Evolutionary conservation across 495 filamentous ascomycete genomes (phyloP), one percentile per base, ranked within the genome.

Genomic region (Trichoderma virens): DNA sequence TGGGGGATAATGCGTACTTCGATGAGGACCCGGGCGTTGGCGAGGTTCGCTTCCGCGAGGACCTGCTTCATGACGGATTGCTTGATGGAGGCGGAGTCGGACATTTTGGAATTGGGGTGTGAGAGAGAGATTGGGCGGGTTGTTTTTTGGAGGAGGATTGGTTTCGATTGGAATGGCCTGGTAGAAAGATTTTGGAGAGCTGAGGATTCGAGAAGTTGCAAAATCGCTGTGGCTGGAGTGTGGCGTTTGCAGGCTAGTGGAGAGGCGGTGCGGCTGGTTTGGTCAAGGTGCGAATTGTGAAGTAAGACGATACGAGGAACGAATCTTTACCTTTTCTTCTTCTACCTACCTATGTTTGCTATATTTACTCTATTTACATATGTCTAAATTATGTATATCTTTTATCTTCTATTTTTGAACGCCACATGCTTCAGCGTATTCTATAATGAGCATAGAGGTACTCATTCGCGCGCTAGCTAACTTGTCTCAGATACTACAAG

Each of bases 11-110:
- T 32, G 34, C 78, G 65, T 85, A 91, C 92, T 71, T 88, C 82
- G 74, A 96, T 88, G 66, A 96, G 78, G 63, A 80, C 76, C 67
- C 84, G 82, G 63, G 90, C 90, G 70, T 96, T 97, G 68, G 76
- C 78, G 70, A 92, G 80, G 69, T 88, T 89, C 65, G 86, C 79
- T 76, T 92, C 88, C 72, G 87, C 80, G 67, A 87, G 85, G 64
- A 95, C 76, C 75, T 93, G 86, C 71, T 84, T 79, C 74, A 94
- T 86, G 65, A 96, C 74, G 64, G 84, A 74, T 68, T 82, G 74
- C 78, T 96, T 94, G 66, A 79, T 65, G 32, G 67, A 41, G n/a
- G 73, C 75, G 63, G 76, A 79, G 34, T 79, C 76, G n/a, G n/a
- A n/a, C 79, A 80, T 82, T 65, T 20, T 64, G 68, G 61, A 41